Percentiles rank a stretch among this genome's conserved stretches.
Evolutionary conservation across 108 stramenopile species (phyloP).

Genomic region (Fragilariopsis cylindrus): DNA sequence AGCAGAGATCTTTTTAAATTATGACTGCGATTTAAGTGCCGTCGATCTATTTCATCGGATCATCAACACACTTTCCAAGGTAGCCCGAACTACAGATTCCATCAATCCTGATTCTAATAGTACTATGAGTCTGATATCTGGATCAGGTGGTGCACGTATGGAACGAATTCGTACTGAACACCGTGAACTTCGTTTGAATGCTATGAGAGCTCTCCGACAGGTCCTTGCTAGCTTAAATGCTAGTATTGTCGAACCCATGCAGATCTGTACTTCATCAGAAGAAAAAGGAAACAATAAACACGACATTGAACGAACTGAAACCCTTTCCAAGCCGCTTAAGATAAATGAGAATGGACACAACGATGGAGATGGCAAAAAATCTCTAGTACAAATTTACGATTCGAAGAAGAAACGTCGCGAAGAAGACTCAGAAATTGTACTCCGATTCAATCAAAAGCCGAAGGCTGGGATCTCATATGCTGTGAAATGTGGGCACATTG

Average conservation of each 20-base stretch:
- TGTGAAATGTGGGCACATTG: constrained; percentile 81
- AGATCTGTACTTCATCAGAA: not conserved
- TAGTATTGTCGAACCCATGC: constrained; percentile 72
- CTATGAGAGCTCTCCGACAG: constrained; percentile 81
- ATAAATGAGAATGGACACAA: not conserved
- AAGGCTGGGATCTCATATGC: constrained; percentile 88
- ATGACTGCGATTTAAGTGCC: constrained; percentile 96
- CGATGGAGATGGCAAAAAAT: constrained; percentile 32
- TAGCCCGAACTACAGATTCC: constrained; percentile 69
- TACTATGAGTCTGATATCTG: constrained; percentile 23
- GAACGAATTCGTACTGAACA: constrained; percentile 66
- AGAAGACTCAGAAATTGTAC: constrained; percentile 85
- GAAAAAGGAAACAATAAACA: not conserved
- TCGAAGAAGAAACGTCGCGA: constrained; percentile 90
- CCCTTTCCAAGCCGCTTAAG: not conserved
- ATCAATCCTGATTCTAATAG: constrained; percentile 22
- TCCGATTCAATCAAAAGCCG: constrained; percentile 97
- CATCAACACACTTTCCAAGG: constrained; percentile 87
- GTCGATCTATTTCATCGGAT: constrained; percentile 94
- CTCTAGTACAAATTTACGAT: constrained; percentile 88
- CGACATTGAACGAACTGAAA: not conserved
- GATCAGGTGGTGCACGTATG: constrained; percentile 60
- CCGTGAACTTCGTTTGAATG: constrained; percentile 73
- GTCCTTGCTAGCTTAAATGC: constrained; percentile 84
- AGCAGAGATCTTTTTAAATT: constrained; percentile 97